phyloP scores from a whole-genome alignment of 441 rosid species.

The Euphorbia celastroides region DNA sequence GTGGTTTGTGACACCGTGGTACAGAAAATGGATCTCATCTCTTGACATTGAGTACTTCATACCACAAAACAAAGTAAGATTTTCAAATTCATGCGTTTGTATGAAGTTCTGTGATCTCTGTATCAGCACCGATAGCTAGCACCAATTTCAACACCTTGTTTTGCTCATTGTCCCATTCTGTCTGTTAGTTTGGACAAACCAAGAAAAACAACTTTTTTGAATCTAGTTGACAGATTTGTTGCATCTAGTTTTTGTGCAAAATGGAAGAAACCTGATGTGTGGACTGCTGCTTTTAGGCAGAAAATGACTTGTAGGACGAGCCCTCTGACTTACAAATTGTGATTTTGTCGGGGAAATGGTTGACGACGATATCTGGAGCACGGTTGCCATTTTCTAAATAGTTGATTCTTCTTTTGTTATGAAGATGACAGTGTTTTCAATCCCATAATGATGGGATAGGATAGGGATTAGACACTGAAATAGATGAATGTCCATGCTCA shows the following conservation, averaged over 20 bases:
- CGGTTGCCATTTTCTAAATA: constrained; percentile 5
- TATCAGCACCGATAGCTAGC: background rate
- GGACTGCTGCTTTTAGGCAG: background rate
- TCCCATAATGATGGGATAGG: background rate
- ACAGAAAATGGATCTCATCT: constrained; percentile 32
- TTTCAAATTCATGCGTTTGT: background rate
- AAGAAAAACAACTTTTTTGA: too few relatives aligned
- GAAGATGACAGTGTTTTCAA: background rate
- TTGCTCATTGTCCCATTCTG: too few relatives aligned
- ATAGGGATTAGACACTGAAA: background rate
- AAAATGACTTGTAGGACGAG: background rate
- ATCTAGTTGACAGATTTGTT: too few relatives aligned
- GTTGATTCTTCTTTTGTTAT: constrained; percentile 3
- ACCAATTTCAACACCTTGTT: background rate
- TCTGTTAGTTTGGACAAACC: too few relatives aligned
- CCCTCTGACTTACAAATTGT: background rate
- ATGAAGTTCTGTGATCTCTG: background rate
- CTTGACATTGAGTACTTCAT: constrained; percentile 15
- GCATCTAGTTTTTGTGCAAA: background rate
- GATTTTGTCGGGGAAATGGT: constrained; percentile 9
- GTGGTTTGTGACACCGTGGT: constrained; percentile 66
- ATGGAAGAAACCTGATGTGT: background rate
- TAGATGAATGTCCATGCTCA: background rate
- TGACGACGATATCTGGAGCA: constrained; percentile 19
- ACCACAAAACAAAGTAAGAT: constrained; percentile 21